Evolutionary conservation across 2,329 filamentous ascomycete genomes (phyloP).

Genomic region (Ophiostoma australiae): DNA sequence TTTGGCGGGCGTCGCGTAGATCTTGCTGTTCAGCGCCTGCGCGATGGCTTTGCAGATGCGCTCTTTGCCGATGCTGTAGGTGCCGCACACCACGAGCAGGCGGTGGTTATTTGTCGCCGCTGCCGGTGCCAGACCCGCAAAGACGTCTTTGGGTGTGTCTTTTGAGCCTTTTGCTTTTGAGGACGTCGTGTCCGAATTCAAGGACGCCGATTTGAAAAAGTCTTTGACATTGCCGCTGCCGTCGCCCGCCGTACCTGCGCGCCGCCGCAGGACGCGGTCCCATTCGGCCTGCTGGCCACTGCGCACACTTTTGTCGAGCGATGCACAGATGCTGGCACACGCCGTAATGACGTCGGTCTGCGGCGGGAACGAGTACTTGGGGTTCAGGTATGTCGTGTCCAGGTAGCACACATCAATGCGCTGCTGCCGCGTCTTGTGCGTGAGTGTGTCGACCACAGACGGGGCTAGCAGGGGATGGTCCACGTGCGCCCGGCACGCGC

Average conservation of each 20-base stretch:
- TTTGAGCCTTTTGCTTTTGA: neutral
- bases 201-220: constrained; percentile 40
- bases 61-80: constrained; percentile 97
- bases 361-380: constrained; percentile 87
- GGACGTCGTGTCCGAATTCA: constrained; percentile 29
- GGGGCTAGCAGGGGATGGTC: constrained; percentile 76
- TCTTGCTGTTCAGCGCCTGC: constrained; percentile 76
- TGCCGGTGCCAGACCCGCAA: constrained; percentile 28
- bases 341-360: constrained; percentile 83
- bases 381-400: constrained; percentile 94
- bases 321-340: constrained; percentile 80
- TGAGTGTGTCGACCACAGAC: constrained; percentile 58
- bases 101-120: constrained; percentile 38
- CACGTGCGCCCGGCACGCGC: constrained; percentile 80
- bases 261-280: constrained; percentile 40
- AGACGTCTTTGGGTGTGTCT: constrained; percentile 20
- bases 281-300: constrained; percentile 43
- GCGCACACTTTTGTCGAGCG: constrained; percentile 35
- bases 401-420: constrained; percentile 94
- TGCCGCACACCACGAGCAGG: constrained; percentile 87
- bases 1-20: constrained; percentile 80
- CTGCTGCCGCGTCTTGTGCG: constrained; percentile 71
- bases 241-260: constrained; percentile 31
- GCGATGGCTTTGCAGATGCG: constrained; percentile 92
- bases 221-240: constrained; percentile 46